phyloP scores from a whole-genome alignment of 441 rosid genomes.

The Populus hybrid region DNA sequence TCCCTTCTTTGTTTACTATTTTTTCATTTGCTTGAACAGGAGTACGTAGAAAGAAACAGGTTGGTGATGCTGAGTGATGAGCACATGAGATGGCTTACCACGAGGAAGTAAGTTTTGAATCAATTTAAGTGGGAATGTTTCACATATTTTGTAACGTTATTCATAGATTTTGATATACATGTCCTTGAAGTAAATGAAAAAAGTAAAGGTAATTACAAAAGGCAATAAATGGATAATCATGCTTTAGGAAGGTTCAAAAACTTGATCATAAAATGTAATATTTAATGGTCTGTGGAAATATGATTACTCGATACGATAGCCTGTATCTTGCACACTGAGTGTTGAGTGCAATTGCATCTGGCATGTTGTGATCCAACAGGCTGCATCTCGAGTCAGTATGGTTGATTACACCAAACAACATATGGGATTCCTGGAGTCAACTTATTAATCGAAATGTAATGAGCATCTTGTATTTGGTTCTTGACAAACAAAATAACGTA shows the following conservation, averaged over 20 bases:
- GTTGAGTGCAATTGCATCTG: neutral
- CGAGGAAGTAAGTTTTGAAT: neutral
- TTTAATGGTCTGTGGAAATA: neutral
- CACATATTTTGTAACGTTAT: neutral
- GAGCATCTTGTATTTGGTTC: neutral
- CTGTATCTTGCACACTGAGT: neutral
- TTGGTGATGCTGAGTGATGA: conserved; percentile 1
- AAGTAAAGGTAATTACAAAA: neutral
- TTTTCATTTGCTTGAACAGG: conserved; percentile 30
- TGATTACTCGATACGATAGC: neutral
- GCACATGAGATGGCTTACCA: conserved; percentile 1
- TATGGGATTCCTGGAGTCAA: too few species aligned
- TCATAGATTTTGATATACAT: neutral
- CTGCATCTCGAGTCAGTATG: neutral
- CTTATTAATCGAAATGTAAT: neutral
- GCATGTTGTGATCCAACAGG: neutral
- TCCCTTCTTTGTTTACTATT: neutral
- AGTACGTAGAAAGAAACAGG: conserved; percentile 33
- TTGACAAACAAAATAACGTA: neutral
- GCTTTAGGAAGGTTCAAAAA: neutral
- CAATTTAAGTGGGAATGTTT: neutral
- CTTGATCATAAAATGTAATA: neutral
- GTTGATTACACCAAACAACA: too few species aligned
- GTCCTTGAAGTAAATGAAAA: neutral
- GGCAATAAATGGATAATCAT: neutral